Conservation (phyloP, 164 flowering plant species). For the Kalanchoe fedtschenkoi region DNA sequence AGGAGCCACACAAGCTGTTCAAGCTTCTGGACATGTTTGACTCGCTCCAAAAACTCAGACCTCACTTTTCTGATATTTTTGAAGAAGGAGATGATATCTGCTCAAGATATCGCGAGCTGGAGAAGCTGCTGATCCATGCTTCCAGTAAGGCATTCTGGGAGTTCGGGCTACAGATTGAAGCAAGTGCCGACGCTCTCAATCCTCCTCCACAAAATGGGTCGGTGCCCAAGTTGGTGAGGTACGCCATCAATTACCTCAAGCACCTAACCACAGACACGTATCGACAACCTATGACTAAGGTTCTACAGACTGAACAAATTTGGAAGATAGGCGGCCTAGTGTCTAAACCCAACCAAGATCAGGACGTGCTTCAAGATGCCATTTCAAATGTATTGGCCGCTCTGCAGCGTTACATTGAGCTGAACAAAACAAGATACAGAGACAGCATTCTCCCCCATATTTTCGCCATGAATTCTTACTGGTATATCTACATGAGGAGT, state of each 20-base stretch:
- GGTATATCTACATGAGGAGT: conserved; percentile 76
- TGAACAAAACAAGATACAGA: conserved; percentile 33
- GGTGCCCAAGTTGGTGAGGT: conserved; percentile 53
- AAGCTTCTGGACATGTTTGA: conserved; percentile 69
- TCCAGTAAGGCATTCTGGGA: conserved; percentile 56
- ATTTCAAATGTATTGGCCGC: conserved; percentile 54
- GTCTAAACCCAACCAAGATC: conserved; percentile 34
- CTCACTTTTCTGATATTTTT: conserved; percentile 33
- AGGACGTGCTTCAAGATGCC: conserved; percentile 44
- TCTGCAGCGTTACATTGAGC: conserved; percentile 41
- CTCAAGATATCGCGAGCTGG: conserved; percentile 42
- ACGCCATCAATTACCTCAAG: conserved; percentile 56
- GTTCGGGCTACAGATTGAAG: conserved; percentile 67
- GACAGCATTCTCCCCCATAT: conserved; percentile 39
- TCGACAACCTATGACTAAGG: conserved; percentile 40
- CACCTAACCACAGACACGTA: conserved; percentile 39
- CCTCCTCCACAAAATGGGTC: conserved; percentile 57
- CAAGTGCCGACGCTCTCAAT: conserved; percentile 34
- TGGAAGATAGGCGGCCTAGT: conserved; percentile 55
- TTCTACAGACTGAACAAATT: conserved; percentile 40
- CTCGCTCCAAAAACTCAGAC: conserved; percentile 41
- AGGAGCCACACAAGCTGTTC: conserved; percentile 69
- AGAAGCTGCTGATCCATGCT: conserved; percentile 53
- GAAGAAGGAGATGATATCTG: conserved; percentile 55
- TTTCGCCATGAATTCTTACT: conserved; percentile 62